phyloP scores from a whole-genome alignment of 441 rosid genomes.

The Bruguiera hainesii region DNA sequence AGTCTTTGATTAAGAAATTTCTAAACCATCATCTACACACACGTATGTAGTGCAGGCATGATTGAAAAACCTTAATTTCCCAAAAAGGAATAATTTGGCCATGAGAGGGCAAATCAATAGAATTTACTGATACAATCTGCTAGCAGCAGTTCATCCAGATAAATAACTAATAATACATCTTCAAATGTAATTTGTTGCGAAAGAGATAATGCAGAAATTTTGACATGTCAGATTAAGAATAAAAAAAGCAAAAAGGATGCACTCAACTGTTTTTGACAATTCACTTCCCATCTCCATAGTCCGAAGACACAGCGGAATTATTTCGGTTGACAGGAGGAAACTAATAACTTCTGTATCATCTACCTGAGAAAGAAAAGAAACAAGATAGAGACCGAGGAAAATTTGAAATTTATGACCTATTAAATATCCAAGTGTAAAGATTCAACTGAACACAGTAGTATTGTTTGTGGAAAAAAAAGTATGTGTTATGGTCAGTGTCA shows the following conservation, averaged over 20 bases:
- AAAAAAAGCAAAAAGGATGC: constrained; percentile 11
- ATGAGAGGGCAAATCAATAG: too few relatives aligned
- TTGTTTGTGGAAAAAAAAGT: background rate
- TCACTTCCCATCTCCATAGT: constrained; percentile 99
- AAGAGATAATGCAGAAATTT: constrained; percentile 6
- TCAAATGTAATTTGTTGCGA: background rate
- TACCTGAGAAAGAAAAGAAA: constrained; percentile 45
- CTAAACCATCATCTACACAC: too few relatives aligned
- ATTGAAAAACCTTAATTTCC: too few relatives aligned
- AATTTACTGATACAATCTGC: too few relatives aligned
- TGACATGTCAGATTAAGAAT: background rate
- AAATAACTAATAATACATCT: background rate
- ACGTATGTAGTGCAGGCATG: too few relatives aligned
- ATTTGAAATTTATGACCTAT: background rate
- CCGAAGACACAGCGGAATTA: constrained; percentile 91
- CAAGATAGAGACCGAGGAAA: background rate
- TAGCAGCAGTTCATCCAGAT: too few relatives aligned
- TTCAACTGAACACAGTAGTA: too few relatives aligned
- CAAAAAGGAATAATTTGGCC: too few relatives aligned
- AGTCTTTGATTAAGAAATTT: background rate
- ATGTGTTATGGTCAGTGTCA: too few relatives aligned
- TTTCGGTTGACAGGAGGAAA: constrained; percentile 96
- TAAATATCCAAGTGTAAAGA: background rate
- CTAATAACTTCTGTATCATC: constrained; percentile 98
- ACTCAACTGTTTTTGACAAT: constrained; percentile 91